phyloP scores from a whole-genome alignment of 352 stramenopile genomes.

The Phytopythium boreale region DNA sequence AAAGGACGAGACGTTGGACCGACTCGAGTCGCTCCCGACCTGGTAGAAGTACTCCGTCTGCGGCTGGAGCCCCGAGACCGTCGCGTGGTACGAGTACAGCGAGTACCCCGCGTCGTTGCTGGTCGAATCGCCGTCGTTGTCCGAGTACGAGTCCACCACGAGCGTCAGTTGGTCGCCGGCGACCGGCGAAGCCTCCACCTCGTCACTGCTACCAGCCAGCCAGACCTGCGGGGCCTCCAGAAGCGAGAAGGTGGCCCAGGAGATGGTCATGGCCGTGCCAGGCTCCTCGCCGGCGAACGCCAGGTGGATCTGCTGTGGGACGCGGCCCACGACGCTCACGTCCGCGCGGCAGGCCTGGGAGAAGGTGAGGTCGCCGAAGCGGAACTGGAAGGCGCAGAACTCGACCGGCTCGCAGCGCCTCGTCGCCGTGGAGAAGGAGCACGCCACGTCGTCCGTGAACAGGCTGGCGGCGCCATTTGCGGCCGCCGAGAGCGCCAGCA shows the following conservation, averaged over 20 bases:
- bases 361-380: slow-evolving; percentile 32
- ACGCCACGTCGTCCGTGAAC: slow-evolving; percentile 24
- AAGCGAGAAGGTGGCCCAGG: slow-evolving; percentile 35
- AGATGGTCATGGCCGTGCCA: slow-evolving; percentile 38
- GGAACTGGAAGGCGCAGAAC: slow-evolving; percentile 28
- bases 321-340: slow-evolving; percentile 16
- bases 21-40: slow-evolving; percentile 8
- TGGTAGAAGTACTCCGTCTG: slow-evolving; percentile 40
- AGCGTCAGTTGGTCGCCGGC: slow-evolving; percentile 10
- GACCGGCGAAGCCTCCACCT: slow-evolving; percentile 11
- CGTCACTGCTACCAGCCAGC: slow-evolving; percentile 17
- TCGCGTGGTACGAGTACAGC: slow-evolving; percentile 45
- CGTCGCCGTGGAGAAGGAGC: slow-evolving; percentile 24
- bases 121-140: slow-evolving; percentile 16
- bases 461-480: not conserved
- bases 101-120: slow-evolving; percentile 31
- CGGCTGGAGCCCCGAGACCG: slow-evolving; percentile 26
- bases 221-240: slow-evolving; percentile 36
- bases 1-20: slow-evolving; percentile 22
- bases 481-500: not conserved
- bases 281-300: slow-evolving; percentile 38
- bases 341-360: slow-evolving; percentile 41
- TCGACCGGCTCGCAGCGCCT: slow-evolving; percentile 21
- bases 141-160: slow-evolving; percentile 28
- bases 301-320: slow-evolving; percentile 48